phyloP scores from a whole-genome alignment of 192 early-diverging fungal species.

The Coemansia interrupta region DNA sequence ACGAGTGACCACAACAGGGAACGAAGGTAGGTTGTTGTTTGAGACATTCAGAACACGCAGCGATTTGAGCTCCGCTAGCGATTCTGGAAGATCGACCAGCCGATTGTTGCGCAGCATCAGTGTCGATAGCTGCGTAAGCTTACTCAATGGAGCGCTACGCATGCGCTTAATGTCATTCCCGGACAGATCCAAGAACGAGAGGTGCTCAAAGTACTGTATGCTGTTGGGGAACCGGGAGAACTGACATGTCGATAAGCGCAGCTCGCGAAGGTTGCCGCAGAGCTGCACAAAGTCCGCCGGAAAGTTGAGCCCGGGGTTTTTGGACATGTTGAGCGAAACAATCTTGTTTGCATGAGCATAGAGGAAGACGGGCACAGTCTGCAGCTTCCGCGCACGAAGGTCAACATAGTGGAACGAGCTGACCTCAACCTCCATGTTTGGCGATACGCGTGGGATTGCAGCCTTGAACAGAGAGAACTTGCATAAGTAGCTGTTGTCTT shows the following conservation, averaged over 20 bases:
- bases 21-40: constrained; percentile 71
- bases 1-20: constrained; percentile 65
- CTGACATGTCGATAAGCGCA: constrained; percentile 70
- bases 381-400: constrained; percentile 66
- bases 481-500: constrained; percentile 81
- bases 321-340: constrained; percentile 73
- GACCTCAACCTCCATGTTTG: constrained; percentile 52
- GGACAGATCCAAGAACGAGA: constrained; percentile 74
- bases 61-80: constrained; percentile 56
- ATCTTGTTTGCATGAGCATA: constrained; percentile 70
- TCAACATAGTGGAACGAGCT: constrained; percentile 63
- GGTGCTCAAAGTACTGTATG: constrained; percentile 58
- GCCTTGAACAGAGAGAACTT: constrained; percentile 71
- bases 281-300: constrained; percentile 80
- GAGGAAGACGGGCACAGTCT: constrained; percentile 76
- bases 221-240: constrained; percentile 65
- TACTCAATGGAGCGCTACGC: constrained; percentile 61
- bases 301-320: constrained; percentile 75
- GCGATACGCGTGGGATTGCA: constrained; percentile 53
- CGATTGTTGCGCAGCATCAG: constrained; percentile 72
- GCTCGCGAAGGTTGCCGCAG: constrained; percentile 62
- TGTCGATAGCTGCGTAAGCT: constrained; percentile 57
- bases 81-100: constrained; percentile 66
- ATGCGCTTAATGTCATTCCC: constrained; percentile 70
- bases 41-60: constrained; percentile 69